Base-by-base conservation (phyloP, 2,329 filamentous ascomycete species). In the Xylariaceae sp. region DNA sequence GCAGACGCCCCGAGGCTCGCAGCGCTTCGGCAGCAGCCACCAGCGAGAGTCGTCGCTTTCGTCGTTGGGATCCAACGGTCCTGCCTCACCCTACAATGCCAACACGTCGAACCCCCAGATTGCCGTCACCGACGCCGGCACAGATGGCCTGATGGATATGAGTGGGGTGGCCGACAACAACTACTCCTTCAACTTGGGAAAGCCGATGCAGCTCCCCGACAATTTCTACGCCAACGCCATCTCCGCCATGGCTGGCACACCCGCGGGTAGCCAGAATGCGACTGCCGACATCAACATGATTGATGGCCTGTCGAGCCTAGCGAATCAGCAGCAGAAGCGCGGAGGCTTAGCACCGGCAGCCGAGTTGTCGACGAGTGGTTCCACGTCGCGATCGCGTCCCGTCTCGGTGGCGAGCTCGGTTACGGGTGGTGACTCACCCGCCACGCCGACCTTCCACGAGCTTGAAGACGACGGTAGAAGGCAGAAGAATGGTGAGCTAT, bases 31-130 rank as follows among this genome's bases (percentile, higher is more conserved):
- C 18, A 75, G 80, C 47, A 65, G 63, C 17, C 75, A 80, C 47
- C 65, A 79, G 29, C 69, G 75, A 44, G 74, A 79, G 43, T 73
- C 75, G 2, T 79, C 75, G 5, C 58, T 76, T 23, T 79, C 75
- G 0, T 79, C 76, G 0, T 47, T 78, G 25, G 73, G 71, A 9
- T 79, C 75, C 1, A 65, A 70, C 22, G 72, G 70, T n/a, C 75
- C 75, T 13, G 63, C 68, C 0, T 80, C 76, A 13, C 75, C 75
- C 3, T 79, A 65, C 51, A 68, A 65, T 24, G 60, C 67, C 37
- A 74, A 64, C 47, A 69, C 63, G 2, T 65, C 72, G 23, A 73
- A 77, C 40, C 75, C 75, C 3, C 72, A 76, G 7, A 74, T 80
- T 31, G 70, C 71, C 16, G 56, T 74, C 11, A 65, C 61, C 29